These are phyloP conservation scores for Xylariaceae sp. DNA, from an alignment of 2,329 filamentous ascomycete species.

Conservation along the genomic window DNA sequence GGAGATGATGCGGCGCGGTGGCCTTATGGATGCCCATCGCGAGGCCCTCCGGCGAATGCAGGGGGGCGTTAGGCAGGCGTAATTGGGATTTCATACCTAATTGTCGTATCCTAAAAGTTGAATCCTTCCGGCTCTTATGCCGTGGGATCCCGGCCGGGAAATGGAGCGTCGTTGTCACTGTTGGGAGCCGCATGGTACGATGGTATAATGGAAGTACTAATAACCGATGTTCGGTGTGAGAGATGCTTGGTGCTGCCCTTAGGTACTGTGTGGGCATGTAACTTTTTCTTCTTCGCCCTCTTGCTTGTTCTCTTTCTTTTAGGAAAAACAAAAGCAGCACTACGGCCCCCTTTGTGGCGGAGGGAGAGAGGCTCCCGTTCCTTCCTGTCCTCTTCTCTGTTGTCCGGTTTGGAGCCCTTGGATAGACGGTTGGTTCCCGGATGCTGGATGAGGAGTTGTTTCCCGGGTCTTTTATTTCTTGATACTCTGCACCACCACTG, in stretches of 20 bases:
- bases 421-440: too few relatives aligned
- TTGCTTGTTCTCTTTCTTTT: background rate
- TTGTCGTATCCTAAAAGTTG: background rate
- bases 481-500: too few relatives aligned
- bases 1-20: slow-evolving; percentile 69
- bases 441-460: too few relatives aligned
- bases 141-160: background rate
- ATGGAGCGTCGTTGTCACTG: background rate
- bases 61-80: slow-evolving; percentile 37
- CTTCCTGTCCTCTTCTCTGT: too few relatives aligned
- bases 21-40: slow-evolving; percentile 71
- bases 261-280: background rate
- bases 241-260: background rate
- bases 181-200: background rate
- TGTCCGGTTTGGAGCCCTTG: too few relatives aligned
- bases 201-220: background rate
- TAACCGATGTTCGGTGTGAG: background rate
- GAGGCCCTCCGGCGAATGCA: slow-evolving; percentile 81
- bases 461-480: too few relatives aligned
- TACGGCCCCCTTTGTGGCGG: too few relatives aligned
- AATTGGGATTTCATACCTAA: background rate
- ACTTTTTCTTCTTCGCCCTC: background rate
- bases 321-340: too few relatives aligned
- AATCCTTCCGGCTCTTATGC: background rate
- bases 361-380: too few relatives aligned